Conservation (phyloP, 2,329 filamentous ascomycete genomes). For the Xylariaceae sp. region DNA sequence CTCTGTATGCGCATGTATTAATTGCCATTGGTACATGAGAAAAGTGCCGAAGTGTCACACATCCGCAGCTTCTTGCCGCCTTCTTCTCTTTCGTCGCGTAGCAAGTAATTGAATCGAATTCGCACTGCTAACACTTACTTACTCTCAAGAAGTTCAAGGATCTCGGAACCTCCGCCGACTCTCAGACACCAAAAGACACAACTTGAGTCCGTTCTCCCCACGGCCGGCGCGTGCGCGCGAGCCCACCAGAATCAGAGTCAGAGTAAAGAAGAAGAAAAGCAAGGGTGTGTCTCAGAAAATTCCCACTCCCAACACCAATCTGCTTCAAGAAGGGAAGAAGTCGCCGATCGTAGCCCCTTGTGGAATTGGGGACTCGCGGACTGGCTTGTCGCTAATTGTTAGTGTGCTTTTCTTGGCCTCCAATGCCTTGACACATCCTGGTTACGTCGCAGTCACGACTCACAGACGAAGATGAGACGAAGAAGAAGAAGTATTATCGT, state of each 20-base stretch:
- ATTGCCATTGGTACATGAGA: background rate
- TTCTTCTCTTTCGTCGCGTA: slow-evolving; percentile 3
- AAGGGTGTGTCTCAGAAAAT: slow-evolving; percentile 33
- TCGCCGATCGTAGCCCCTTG: slow-evolving; percentile 20
- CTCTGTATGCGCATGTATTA: no score
- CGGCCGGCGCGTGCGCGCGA: no score
- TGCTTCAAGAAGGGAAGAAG: background rate
- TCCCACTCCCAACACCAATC: slow-evolving; percentile 5
- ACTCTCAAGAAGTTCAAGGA: no score
- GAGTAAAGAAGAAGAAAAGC: slow-evolving; percentile 21
- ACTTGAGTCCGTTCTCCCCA: slow-evolving; percentile 3
- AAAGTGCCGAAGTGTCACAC: slow-evolving; percentile 12
- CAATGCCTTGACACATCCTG: slow-evolving; percentile 8
- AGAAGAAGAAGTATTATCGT: no score
- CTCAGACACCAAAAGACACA: slow-evolving; percentile 20
- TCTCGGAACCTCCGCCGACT: slow-evolving; percentile 23
- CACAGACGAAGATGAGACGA: background rate
- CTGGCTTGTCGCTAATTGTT: slow-evolving; percentile 24
- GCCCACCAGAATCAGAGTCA: background rate
- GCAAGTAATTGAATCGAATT: slow-evolving; percentile 11
- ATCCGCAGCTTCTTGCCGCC: slow-evolving; percentile 11
- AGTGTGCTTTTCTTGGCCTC: slow-evolving; percentile 8
- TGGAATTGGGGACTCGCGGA: background rate
- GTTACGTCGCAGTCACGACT: background rate
- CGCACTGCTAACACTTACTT: slow-evolving; percentile 2